A percentile compares a stretch with the other conserved stretches of the same genome.
phyloP scores from a whole-genome alignment of 148 eudicot genomes.

The Rhododendron molle region DNA sequence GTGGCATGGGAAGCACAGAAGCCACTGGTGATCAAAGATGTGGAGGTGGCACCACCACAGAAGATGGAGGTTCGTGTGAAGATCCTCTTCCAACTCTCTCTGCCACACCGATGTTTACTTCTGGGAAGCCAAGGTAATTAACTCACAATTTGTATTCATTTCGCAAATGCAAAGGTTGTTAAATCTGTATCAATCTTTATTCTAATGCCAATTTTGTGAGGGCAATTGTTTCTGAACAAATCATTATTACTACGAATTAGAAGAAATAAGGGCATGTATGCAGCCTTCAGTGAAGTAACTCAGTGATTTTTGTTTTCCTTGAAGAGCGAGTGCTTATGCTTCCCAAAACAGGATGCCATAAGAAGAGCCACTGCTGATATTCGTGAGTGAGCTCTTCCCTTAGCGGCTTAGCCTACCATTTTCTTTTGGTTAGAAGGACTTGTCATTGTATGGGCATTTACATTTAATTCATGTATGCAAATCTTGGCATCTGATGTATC shows the following conservation, averaged over 20 bases:
- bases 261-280: neutral
- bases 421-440: neutral
- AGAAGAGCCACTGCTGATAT: conserved; percentile 87
- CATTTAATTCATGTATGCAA: too few species aligned
- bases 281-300: neutral
- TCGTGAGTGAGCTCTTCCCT: conserved; percentile 47
- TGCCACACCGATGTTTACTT: too few species aligned
- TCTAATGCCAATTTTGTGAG: neutral
- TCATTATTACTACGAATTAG: neutral
- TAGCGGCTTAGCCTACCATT: neutral
- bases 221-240: neutral
- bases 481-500: neutral
- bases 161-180: neutral
- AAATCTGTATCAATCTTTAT: too few species aligned
- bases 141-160: too few species aligned
- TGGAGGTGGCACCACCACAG: too few species aligned
- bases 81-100: too few species aligned
- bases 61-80: too few species aligned
- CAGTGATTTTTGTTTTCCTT: conserved; percentile 7
- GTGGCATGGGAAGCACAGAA: too few species aligned
- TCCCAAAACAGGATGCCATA: conserved; percentile 83
- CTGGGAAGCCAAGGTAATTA: too few species aligned
- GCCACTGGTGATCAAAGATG: too few species aligned
- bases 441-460: too few species aligned
- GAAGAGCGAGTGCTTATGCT: conserved; percentile 88